Evolutionary conservation across 441 rosid genomes (phyloP), one percentile per base, ranked within the genome.

Genomic region (Kokia cookei): DNA sequence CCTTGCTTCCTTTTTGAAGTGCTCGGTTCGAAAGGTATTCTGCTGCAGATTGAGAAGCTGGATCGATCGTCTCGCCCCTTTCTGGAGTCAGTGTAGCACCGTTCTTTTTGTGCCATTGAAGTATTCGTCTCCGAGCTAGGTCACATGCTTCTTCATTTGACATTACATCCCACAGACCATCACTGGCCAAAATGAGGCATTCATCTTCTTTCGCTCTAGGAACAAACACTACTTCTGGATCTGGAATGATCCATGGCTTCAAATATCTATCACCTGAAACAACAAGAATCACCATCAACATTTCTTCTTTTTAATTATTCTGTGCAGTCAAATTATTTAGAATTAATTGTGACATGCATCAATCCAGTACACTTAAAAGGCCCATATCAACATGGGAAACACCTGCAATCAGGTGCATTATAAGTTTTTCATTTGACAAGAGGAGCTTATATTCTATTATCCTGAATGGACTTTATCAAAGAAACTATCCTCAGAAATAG

Each of bases 131-230:
- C 29, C 96, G 83, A 15, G 98, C 97, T 71, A 93, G 73, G 69
- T 93, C 96, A 63, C 94, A 92, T 19, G 84, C 98, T 80, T 90
- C 97, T 78, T 93, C 94, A 53, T 93, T 93, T 14, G 87, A 77
- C 92, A 93, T 85, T 55, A 93, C 97, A 80, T 93, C 98, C 98
- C 98, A 93, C 65, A 93, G 77, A 29, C 98, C 98, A 55, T 93
- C 98, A 29, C 98, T 93, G 2, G 96, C 98, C 54, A 91, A 80
- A 78, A 93, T 77, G 35, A 93, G 88, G 84, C 97, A 91, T 72
- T 92, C 97, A 17, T 93, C 98, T 72, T 90, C 98, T 84, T 85
- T 90, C 17, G 87, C 88, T 76, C 97, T 74, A 2, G 97, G 92
- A 76, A 90, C 75, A 40, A 93, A 84, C 82, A 69, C 79, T 69